phyloP scores from a whole-genome alignment of 1,284 basidiomycete genomes.

The Leucocoprinus gongylophorus region DNA sequence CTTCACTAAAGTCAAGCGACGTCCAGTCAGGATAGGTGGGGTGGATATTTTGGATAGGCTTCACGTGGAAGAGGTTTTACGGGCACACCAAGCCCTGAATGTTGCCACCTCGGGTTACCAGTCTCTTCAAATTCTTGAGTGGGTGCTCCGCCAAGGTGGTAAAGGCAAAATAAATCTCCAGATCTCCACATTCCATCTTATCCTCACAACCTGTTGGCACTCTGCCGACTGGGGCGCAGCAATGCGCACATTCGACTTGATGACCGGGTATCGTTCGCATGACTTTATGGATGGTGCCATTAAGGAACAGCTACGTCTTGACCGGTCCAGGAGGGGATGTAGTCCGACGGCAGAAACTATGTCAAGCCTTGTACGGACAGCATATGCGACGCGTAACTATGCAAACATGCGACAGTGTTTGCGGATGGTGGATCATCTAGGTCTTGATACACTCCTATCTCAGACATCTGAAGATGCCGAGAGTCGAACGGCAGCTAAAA shows the following conservation, averaged over 20 bases:
- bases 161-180: conserved; percentile 43
- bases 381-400: conserved; percentile 40
- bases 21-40: conserved; percentile 29
- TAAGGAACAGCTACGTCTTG: conserved; percentile 27
- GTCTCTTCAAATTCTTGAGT: conserved; percentile 52
- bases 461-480: conserved; percentile 16
- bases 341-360: conserved; percentile 43
- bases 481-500: conserved; percentile 18
- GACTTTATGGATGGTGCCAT: conserved; percentile 46
- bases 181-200: conserved; percentile 46
- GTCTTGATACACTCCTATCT: conserved; percentile 26
- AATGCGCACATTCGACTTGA: conserved; percentile 50
- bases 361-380: conserved; percentile 47
- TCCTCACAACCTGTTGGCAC: conserved; percentile 53
- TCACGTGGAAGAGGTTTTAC: conserved; percentile 54
- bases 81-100: conserved; percentile 42
- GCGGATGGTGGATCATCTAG: conserved; percentile 45
- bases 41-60: conserved; percentile 37
- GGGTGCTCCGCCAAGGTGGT: conserved; percentile 51
- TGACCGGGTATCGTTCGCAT: conserved; percentile 52
- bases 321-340: conserved; percentile 35
- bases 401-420: conserved; percentile 50
- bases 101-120: conserved; percentile 31
- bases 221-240: conserved; percentile 55
- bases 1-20: conserved; percentile 47